Base-by-base conservation (phyloP, 495 filamentous ascomycete genomes). In the Tricharina praecox region DNA sequence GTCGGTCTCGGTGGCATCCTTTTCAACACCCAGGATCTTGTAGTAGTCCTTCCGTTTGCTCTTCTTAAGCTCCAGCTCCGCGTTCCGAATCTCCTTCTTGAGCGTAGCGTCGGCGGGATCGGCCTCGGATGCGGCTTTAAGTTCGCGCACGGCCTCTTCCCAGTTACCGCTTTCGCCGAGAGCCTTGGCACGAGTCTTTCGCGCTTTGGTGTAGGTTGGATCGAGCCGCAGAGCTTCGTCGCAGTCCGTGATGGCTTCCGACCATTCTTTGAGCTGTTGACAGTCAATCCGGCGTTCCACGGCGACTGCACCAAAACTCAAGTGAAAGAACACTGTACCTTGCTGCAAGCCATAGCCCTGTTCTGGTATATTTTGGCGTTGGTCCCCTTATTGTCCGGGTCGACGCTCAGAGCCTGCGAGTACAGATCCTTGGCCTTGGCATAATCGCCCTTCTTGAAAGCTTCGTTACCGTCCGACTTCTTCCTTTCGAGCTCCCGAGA, bases 11-110 rank as follows among this genome's bases (percentile, higher is more conserved):
- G 69, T 71, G 13, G 88, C 86, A 53, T 86, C 81, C 68, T 94
- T 96, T 34, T 76, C 71, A 9, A 97, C 69, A 2, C 78, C 82
- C 16, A 97, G 73, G 53, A 96, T 93, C 72, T 94, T 95, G 69
- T 97, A 97, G 68, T 93, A 95, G 63, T 97, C 90, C 68, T 96
- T 96, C 41, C 90, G 73, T 66, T 85, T 81, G 55, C 81, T 79
- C 78, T 96, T 96, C 79, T 97, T 97, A 53, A 95, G 69, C 67
- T 97, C 90, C 30, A 95, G 68, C 67, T 97, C 92, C 0, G 88
- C 90, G 52, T 76, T 78, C 45, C 82, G 78, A 23, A 96, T 78
- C 35, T 97, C 90, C 61, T 80, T 82, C 24, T 71, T 67, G 34
- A 95, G 79, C 24, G 68, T 74, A 33, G 75, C 72, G 60, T 96